A percentile compares a stretch with the other conserved stretches of the same genome.
Evolutionary conservation across 2,329 filamentous ascomycete species (phyloP).

Genomic region (Helminthosporium solani): DNA sequence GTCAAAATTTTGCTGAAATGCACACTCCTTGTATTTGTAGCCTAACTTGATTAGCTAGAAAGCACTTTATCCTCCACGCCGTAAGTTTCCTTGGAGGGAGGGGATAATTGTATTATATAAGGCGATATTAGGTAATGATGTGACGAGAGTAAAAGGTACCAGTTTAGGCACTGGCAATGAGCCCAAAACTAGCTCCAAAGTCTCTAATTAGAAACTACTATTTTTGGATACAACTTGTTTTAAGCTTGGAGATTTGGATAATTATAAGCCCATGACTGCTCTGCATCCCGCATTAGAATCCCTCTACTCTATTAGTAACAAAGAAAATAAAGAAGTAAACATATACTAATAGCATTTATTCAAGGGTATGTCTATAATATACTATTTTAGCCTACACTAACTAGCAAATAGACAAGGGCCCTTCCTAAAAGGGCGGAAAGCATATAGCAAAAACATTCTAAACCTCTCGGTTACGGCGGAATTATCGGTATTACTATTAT

Average conservation of each 20-base stretch:
- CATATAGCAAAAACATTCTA: constrained; percentile 4
- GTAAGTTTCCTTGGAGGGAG: too few relatives aligned
- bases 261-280: constrained; percentile 5
- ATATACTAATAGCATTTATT: constrained; percentile 4
- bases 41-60: too few relatives aligned
- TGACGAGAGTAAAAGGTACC: neutral
- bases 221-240: constrained; percentile 1
- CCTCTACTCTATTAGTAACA: constrained; percentile 1
- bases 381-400: constrained; percentile 4
- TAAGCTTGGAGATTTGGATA: neutral
- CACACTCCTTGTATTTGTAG: too few relatives aligned
- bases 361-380: constrained; percentile 4
- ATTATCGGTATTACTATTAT: constrained; percentile 3
- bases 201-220: constrained; percentile 6
- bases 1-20: too few relatives aligned
- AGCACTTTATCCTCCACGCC: too few relatives aligned
- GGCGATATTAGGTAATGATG: constrained; percentile 1
- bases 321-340: constrained; percentile 1
- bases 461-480: constrained; percentile 1
- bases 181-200: constrained; percentile 3
- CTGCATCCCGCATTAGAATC: neutral
- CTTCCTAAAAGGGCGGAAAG: constrained; percentile 2
- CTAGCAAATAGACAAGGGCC: constrained; percentile 4
- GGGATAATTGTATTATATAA: constrained; percentile 4
- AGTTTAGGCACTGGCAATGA: constrained; percentile 7